These are phyloP conservation scores for Leccinum glutinopallens DNA, from an alignment of 1,284 basidiomycete genomes.

Conservation along the genomic window DNA sequence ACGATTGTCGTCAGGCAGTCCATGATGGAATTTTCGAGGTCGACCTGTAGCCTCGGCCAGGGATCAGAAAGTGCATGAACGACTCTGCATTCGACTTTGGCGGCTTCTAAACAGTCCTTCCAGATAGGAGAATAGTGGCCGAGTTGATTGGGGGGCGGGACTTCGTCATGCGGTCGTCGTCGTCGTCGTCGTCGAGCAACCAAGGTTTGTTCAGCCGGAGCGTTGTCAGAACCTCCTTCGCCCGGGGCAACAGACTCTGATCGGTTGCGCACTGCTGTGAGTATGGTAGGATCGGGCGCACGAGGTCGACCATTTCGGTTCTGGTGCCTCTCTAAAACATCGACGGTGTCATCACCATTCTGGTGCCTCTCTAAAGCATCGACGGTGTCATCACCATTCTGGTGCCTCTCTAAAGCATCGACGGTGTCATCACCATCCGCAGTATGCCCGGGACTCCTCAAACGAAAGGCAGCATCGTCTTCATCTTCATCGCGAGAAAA, in stretches of 20 bases:
- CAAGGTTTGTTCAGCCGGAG: not conserved
- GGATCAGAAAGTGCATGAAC: not conserved
- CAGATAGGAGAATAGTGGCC: not conserved
- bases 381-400: not conserved
- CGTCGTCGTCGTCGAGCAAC: not conserved
- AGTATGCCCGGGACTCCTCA: not conserved
- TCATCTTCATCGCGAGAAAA: constrained; percentile 3
- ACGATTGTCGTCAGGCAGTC: not conserved
- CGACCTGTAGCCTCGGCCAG: not conserved
- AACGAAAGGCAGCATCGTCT: not conserved
- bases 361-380: not conserved
- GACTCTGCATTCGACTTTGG: not conserved
- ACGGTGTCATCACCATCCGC: not conserved
- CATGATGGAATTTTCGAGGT: not conserved
- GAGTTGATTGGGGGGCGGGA: not conserved
- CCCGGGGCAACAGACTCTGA: not conserved
- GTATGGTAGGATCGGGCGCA: not conserved
- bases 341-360: not conserved
- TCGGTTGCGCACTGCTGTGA: not conserved
- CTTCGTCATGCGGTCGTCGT: not conserved
- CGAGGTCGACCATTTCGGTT: not conserved
- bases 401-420: too few species aligned
- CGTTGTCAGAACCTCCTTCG: not conserved
- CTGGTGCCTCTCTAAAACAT: not conserved
- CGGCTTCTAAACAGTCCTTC: constrained; percentile 1